Evolutionary conservation across 1,139 yeast genomes (phyloP), one percentile per base, ranked within the genome.

Genomic region (Nakaseomyces sp.): DNA sequence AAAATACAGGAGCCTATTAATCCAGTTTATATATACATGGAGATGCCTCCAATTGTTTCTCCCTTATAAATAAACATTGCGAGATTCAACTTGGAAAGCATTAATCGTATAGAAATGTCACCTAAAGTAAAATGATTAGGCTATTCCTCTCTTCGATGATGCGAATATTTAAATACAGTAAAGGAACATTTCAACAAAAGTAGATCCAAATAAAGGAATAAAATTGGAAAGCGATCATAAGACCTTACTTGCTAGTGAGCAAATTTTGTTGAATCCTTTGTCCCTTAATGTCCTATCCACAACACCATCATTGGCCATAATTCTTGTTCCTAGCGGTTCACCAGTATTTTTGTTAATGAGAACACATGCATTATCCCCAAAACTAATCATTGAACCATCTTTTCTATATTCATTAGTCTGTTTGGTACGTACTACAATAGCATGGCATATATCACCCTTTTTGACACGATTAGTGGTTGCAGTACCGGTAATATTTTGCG

Each of bases 281-380:
- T 84, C 87, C 68, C 81, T 80, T 52, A 91, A 75, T 65, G 91
- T 97, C 64, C 86, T 84, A 35, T 96, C 95, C 26, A 91, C 96
- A 43, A 86, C 94, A 33, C 65, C 65, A 44, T 61, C 65, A 41
- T 63, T 63, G 13, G 91, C 81, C 45, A 86, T 76, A 30, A 91
- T 87, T 74, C 98, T 82, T 30, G 96, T 84, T 10, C 98, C 99
- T 45, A 91, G 73, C 7, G 97, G 96, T 60, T 93, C 98, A 22
- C 88, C 87, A 52, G 81, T 81, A 53, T 72, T 75, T 67, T 88
- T 88, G 68, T 91, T 89, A 50, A 91, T 77, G 60, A 91, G 74
- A 30, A 93, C 97, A 69, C 97, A 89, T 1, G 98, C 98, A 64
- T 91, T 91, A 66, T 91, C 99, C 62, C 91, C 96, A 61, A 91